phyloP scores from a whole-genome alignment of 257 asterid genomes.

The Plantago ovata region DNA sequence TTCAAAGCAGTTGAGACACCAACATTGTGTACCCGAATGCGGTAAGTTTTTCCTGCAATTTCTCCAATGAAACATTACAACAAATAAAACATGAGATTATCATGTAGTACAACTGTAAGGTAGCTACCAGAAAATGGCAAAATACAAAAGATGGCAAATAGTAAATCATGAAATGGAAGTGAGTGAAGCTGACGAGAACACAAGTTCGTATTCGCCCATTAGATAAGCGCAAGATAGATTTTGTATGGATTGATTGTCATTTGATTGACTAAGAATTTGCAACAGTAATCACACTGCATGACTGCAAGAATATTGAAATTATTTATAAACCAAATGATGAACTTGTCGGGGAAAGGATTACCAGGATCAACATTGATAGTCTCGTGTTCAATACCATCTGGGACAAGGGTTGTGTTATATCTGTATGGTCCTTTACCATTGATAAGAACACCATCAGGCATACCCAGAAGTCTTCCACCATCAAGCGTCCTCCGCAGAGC shows the following conservation, averaged over 20 bases:
- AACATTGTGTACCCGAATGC: constrained; percentile 82
- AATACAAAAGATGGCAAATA: too few relatives aligned
- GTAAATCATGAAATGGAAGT: too few relatives aligned
- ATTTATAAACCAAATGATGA: background rate
- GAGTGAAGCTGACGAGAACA: too few relatives aligned
- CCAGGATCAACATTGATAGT: constrained; percentile 90
- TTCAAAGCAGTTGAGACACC: constrained; percentile 85
- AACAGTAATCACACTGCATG: background rate
- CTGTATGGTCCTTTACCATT: constrained; percentile 96
- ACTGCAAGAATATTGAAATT: background rate
- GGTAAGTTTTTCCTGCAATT: constrained; percentile 77
- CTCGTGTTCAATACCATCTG: constrained; percentile 77
- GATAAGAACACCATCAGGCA: constrained; percentile 93
- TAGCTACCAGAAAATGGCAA: too few relatives aligned
- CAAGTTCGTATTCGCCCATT: too few relatives aligned
- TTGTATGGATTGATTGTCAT: too few relatives aligned
- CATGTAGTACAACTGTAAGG: background rate
- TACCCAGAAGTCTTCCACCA: constrained; percentile 66
- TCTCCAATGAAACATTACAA: constrained; percentile 7
- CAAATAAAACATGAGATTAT: background rate
- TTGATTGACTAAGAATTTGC: background rate
- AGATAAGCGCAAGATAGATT: too few relatives aligned
- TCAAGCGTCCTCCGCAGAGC: constrained; percentile 64
- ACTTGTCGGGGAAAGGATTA: constrained; percentile 20
- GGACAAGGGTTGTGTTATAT: constrained; percentile 74